These are phyloP conservation scores for Aspergillus sp. DNA, from an alignment of 2,329 filamentous ascomycete genomes.

Conservation along the genomic window DNA sequence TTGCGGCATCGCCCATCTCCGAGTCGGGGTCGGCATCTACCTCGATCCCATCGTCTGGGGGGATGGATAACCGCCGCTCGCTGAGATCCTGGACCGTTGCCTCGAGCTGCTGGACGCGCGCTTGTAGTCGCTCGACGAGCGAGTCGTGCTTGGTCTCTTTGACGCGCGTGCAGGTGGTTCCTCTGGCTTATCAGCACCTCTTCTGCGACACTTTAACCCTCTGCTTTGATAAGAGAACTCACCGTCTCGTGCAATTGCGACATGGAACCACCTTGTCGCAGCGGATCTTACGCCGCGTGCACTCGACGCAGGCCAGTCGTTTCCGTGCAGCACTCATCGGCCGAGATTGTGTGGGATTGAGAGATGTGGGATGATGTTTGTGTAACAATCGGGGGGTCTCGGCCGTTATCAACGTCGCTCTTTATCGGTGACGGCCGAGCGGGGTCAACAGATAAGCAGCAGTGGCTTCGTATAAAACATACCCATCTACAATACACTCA, in stretches of 20 bases:
- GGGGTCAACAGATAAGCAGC: background rate
- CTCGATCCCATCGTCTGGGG: background rate
- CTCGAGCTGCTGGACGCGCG: slow-evolving; percentile 34
- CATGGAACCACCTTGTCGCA: slow-evolving; percentile 50
- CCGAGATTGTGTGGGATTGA: slow-evolving; percentile 3
- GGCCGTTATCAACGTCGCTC: background rate
- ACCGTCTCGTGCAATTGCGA: slow-evolving; percentile 39
- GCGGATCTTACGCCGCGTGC: slow-evolving; percentile 36
- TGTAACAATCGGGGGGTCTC: background rate
- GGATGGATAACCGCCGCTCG: background rate
- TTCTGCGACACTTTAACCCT: background rate
- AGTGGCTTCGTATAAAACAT: background rate
- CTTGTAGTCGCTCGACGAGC: slow-evolving; percentile 27
- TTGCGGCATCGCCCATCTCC: slow-evolving; percentile 47
- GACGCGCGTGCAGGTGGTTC: slow-evolving; percentile 7
- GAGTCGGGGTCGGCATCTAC: slow-evolving; percentile 12
- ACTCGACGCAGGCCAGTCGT: slow-evolving; percentile 33
- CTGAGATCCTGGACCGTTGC: slow-evolving; percentile 25
- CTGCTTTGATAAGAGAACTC: background rate
- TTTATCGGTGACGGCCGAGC: background rate
- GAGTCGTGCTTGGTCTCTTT: slow-evolving; percentile 19
- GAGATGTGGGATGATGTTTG: background rate
- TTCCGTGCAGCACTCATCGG: slow-evolving; percentile 25
- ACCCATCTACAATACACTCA: background rate
- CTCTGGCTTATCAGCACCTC: slow-evolving; percentile 1